These are phyloP conservation scores for Dendrobium chrysotoxum DNA, from an alignment of 106 monocot species.

Conservation along the genomic window DNA sequence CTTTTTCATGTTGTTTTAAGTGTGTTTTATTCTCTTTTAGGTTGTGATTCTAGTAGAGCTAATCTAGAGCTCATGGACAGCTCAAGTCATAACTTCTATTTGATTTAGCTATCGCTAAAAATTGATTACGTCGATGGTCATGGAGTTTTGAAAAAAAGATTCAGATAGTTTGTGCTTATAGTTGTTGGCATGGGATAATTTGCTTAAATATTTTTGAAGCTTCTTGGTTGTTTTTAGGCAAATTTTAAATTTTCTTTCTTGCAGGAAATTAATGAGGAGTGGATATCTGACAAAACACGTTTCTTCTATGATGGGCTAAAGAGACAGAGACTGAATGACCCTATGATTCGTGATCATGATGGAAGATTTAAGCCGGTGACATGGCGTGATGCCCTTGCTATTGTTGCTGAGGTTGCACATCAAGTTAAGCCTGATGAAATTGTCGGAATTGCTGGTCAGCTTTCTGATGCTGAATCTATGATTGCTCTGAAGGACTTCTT, in stretches of 20 bases:
- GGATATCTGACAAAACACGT: conserved; percentile 99
- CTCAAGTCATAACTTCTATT: not conserved
- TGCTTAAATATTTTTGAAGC: not conserved
- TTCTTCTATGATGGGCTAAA: conserved; percentile 98
- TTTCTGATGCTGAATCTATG: conserved; percentile 99
- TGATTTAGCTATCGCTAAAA: not conserved
- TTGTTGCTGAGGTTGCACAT: conserved; percentile 81
- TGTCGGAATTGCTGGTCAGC: conserved; percentile 89
- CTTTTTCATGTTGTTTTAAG: not conserved
- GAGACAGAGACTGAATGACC: conserved; percentile 94
- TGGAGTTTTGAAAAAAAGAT: not conserved
- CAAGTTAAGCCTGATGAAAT: conserved; percentile 94
- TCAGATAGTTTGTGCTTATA: not conserved
- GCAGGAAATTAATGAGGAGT: conserved; percentile 98
- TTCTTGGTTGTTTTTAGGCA: not conserved
- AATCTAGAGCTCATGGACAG: not conserved
- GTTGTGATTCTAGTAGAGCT: not conserved
- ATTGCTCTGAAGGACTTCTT: conserved; percentile 94
- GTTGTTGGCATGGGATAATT: not conserved
- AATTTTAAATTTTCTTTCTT: conserved; percentile 5
- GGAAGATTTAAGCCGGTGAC: conserved; percentile 84
- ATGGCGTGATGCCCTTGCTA: conserved; percentile 90
- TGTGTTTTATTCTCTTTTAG: not conserved
- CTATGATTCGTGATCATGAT: conserved; percentile 97
- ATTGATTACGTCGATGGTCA: not conserved